Evolutionary conservation across 495 filamentous ascomycete species (phyloP), one percentile per base, ranked within the genome.

Genomic region (Penicillium lagena): DNA sequence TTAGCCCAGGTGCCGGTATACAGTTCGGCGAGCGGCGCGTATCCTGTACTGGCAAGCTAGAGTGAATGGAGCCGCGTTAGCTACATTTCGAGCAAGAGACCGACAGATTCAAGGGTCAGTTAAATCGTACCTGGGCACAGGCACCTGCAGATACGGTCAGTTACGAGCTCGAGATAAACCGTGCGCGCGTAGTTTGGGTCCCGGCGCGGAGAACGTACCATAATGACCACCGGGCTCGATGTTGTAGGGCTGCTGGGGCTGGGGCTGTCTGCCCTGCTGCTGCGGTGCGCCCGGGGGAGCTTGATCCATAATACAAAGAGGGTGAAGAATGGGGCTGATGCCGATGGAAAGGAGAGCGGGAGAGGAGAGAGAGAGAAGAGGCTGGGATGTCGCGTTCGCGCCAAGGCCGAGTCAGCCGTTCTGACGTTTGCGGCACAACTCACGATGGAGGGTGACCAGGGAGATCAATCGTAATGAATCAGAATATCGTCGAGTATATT

Each of bases 1-100:
- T 98, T 98, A 59, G 88, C 84, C 90, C 94, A 98, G 42, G 89
- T 83, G 7, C 90, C 91, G 6, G 85, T 87, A 65, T 96, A 97
- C 49, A 95, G 75, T 54, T 95, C 88, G 33, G 89, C 75, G 45
- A 83, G 81, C 27, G 90, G 89, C 37, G 86, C 86, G 64, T 85
- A 88, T 42, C 88, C 88, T 86, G 79, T 35, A 81, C 79, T 49
- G 79, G 77, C 82, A 84, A 62, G 48, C 45, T 7, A 34, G 41
- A 13, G 31, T 37, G n/a, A 46, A 40, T 46, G 2, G 22, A 4
- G 6, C 22, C 22, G 22, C 22, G 22, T 22, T 22, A 22, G 22
- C 22, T 22, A 22, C 22, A 22, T 4, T 22, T 22, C 22, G 22
- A 22, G 4, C 22, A 22, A 22, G 22, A 22, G 22, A 3, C 22